Percentiles rank a stretch among this genome's conserved stretches.
phyloP scores from a whole-genome alignment of 805 yeast genomes.

The Candida bentonensis region DNA sequence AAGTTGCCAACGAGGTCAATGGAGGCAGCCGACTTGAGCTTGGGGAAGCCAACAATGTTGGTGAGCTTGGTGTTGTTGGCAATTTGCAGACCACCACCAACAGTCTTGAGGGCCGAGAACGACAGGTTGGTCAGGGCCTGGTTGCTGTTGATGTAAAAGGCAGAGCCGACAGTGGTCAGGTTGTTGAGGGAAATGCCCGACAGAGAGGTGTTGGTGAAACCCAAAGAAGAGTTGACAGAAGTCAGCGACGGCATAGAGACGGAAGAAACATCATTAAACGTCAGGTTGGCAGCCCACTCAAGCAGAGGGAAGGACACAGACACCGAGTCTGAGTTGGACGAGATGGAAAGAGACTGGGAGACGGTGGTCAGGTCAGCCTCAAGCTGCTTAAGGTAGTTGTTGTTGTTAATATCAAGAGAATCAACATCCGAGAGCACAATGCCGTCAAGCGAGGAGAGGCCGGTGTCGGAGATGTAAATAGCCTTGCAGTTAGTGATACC shows the following conservation, averaged over 20 bases:
- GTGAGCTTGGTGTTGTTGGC: conserved; percentile 69
- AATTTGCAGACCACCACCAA: conserved; percentile 91
- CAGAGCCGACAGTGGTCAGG: conserved; percentile 59
- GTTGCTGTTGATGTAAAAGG: conserved; percentile 65
- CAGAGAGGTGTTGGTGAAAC: conserved; percentile 62
- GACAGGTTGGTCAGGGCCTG: conserved; percentile 52
- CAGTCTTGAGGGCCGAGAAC: conserved; percentile 51
- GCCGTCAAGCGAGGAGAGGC: conserved; percentile 25
- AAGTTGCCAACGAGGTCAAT: conserved; percentile 68
- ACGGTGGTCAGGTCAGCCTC: conserved; percentile 61
- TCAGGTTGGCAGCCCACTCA: conserved; percentile 75
- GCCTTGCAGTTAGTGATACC: conserved; percentile 64
- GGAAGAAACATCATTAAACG: conserved; percentile 67
- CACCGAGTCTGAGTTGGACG: conserved; percentile 74
- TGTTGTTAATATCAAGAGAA: conserved; percentile 69
- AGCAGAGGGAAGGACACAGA: conserved; percentile 39
- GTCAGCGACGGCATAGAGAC: conserved; percentile 57
- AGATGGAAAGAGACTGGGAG: conserved; percentile 59
- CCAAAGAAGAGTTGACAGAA: conserved; percentile 65
- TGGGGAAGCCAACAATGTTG: conserved; percentile 57
- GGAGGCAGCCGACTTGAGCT: conserved; percentile 64
- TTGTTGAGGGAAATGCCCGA: conserved; percentile 23
- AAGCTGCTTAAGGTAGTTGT: conserved; percentile 50
- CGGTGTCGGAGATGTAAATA: conserved; percentile 35
- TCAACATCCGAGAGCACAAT: conserved; percentile 23